phyloP scores from a whole-genome alignment of 345 rosid genomes.

The rapeseed (Brassica napus) region DNA sequence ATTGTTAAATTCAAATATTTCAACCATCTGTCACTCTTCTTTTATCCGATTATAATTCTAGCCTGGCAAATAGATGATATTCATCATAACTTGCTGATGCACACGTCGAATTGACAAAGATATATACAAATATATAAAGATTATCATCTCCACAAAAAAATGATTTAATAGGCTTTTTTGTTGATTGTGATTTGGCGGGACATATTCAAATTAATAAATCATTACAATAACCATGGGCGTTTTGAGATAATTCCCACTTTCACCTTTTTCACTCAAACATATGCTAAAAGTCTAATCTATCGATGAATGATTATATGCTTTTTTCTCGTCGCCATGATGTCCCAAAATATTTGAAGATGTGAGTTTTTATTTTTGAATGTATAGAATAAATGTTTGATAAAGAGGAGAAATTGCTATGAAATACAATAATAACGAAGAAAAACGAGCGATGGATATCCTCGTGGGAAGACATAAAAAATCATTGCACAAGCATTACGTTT shows the following conservation, averaged over 20 bases:
- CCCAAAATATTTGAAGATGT: neutral
- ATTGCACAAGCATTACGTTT: slow-evolving; percentile 43
- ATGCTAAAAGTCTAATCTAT: slow-evolving; percentile 33
- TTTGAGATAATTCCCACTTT: slow-evolving; percentile 24
- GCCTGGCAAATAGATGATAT: neutral
- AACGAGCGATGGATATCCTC: neutral
- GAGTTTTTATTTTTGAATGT: neutral
- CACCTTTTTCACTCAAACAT: slow-evolving; percentile 39
- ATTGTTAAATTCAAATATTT: neutral
- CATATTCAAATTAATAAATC: slow-evolving; percentile 22
- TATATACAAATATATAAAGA: neutral
- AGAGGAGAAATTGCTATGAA: neutral
- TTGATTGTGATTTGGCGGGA: slow-evolving; percentile 16
- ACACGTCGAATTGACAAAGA: slow-evolving; percentile 10
- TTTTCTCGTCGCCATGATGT: slow-evolving; percentile 14
- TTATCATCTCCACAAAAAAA: neutral
- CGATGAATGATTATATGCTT: slow-evolving; percentile 26
- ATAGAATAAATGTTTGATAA: neutral
- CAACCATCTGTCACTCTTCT: neutral
- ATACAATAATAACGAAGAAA: neutral
- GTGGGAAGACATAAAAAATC: neutral
- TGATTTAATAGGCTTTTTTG: slow-evolving; percentile 5
- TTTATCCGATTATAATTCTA: neutral
- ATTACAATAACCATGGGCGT: slow-evolving; percentile 20
- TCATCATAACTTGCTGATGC: neutral